Evolutionary conservation across 2,329 filamentous ascomycete genomes (phyloP), one percentile per base, ranked within the genome.

Genomic region (Fusarium pininemorale): DNA sequence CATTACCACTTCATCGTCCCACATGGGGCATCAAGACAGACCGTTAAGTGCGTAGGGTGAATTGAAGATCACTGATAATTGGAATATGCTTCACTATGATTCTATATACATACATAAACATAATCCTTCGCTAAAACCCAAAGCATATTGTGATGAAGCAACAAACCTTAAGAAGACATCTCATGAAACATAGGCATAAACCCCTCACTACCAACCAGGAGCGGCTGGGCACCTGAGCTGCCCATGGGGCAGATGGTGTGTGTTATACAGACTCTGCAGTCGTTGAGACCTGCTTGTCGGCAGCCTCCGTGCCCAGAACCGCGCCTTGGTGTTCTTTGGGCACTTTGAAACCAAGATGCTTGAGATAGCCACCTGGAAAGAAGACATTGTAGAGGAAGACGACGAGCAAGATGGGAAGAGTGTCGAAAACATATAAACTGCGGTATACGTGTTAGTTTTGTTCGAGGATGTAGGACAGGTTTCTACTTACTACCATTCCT

Each of bases 401-500:
- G 2, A 75, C 74, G 4, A 73, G 60, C 13, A 77, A 39, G 24
- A 76, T 74, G 0, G 74, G 74, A 1, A 77, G 42, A 6, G 66
- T 69, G 16, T 76, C 75, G 16, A 76, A 76, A 1, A 69, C 69
- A 20, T 76, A 77, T 1, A 70, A 26, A 4, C 74, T 77, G 11
- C 8, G 7, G 6, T 8, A 1, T 20, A 8, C 7, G 0, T 10
- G 22, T 70, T 24, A 70, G 53, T 3, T 15, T 12, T 0, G 3
- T 16, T 13, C 3, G 3, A 8, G 1, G 2, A 12, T 10, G 0
- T 1, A 12, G 1, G 20, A 9, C 0, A 24, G 3, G 6, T 1
- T 1, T 11, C 3, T 18, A 76, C 75, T 39, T 72, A 76, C 72
- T 74, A 76, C 75, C 74, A 77, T 61, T 77, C 75, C 9, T 67